These are phyloP conservation scores for Globisporangium okanoganense DNA, from an alignment of 352 stramenopile species.

Conservation along the genomic window DNA sequence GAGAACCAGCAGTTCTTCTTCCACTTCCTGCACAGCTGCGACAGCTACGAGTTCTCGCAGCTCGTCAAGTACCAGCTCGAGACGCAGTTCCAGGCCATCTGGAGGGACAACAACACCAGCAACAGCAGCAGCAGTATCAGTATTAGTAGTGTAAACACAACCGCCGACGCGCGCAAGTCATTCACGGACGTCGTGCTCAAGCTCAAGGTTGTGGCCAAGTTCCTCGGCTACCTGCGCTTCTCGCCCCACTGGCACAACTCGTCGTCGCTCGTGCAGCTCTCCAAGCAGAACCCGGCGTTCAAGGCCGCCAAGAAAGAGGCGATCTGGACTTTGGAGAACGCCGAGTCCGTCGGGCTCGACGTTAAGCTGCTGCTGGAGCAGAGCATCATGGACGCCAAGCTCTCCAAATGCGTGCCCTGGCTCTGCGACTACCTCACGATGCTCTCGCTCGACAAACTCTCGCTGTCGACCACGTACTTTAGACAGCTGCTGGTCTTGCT, in stretches of 20 bases:
- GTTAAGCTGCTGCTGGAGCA: constrained; percentile 38
- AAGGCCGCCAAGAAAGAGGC: constrained; percentile 46
- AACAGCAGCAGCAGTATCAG: no score
- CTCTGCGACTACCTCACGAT: constrained; percentile 63
- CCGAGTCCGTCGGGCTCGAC: constrained; percentile 31
- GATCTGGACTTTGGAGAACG: constrained; percentile 39
- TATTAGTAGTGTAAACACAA: constrained; percentile 19
- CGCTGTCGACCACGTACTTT: constrained; percentile 43
- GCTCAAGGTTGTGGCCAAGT: constrained; percentile 65
- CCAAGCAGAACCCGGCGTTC: constrained; percentile 44
- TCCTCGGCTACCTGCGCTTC: constrained; percentile 62
- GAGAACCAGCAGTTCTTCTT: constrained; percentile 79
- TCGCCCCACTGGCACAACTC: constrained; percentile 57
- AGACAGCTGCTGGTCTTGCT: constrained; percentile 43
- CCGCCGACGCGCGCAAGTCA: constrained; percentile 39
- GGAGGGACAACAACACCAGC: constrained; percentile 3
- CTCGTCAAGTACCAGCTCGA: constrained; percentile 57
- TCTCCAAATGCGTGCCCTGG: constrained; percentile 65
- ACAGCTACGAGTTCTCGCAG: constrained; percentile 60
- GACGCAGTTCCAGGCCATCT: constrained; percentile 39
- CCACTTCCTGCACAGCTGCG: constrained; percentile 59
- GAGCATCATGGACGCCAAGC: constrained; percentile 30
- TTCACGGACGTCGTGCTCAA: constrained; percentile 60
- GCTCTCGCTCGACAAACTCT: constrained; percentile 49
- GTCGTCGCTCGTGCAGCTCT: constrained; percentile 24